Percentiles rank a stretch among this genome's conserved stretches.
Conservation (phyloP, 2,329 filamentous ascomycete species). For the Teratosphaeria epicoccoides region DNA sequence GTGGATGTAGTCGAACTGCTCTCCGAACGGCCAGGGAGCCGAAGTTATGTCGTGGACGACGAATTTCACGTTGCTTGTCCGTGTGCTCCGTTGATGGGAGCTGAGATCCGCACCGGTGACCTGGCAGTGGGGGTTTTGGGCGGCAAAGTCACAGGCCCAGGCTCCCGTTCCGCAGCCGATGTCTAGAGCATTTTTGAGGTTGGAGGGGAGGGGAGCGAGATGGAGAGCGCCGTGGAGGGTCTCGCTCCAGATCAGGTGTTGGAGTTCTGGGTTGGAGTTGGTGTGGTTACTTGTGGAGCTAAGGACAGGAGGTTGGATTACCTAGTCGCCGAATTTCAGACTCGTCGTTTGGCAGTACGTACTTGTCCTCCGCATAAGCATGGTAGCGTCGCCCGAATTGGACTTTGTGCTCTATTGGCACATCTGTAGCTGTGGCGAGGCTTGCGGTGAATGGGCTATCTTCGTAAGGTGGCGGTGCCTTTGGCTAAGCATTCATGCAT, state of each 20-base stretch:
- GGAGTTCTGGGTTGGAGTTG: constrained; percentile 10
- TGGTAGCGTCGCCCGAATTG: constrained; percentile 12
- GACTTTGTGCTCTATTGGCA: constrained; percentile 4
- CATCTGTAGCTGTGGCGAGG: too few relatives aligned
- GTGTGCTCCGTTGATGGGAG: constrained; percentile 18
- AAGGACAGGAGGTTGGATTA: too few relatives aligned
- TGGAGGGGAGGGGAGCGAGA: constrained; percentile 25
- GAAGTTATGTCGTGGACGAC: constrained; percentile 1
- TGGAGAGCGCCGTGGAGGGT: constrained; percentile 6
- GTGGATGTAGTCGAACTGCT: constrained; percentile 1
- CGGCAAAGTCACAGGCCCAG: constrained; percentile 24
- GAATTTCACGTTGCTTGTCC: background rate
- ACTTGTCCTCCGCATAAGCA: constrained; percentile 5
- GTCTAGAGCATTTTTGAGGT: constrained; percentile 33
- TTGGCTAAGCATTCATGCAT: too few relatives aligned
- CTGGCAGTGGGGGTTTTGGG: constrained; percentile 13
- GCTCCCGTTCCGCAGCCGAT: constrained; percentile 34
- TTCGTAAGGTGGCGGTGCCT: too few relatives aligned
- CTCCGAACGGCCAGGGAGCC: background rate
- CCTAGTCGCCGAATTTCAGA: constrained; percentile 8
- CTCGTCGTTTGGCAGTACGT: constrained; percentile 15
- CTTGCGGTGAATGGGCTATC: too few relatives aligned
- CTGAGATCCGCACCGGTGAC: constrained; percentile 27
- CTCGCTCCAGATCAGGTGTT: constrained; percentile 9
- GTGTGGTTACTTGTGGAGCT: too few relatives aligned